These are phyloP conservation scores for Houttuynia cordata DNA, from an alignment of 164 flowering plant species.

Conservation along the genomic window DNA sequence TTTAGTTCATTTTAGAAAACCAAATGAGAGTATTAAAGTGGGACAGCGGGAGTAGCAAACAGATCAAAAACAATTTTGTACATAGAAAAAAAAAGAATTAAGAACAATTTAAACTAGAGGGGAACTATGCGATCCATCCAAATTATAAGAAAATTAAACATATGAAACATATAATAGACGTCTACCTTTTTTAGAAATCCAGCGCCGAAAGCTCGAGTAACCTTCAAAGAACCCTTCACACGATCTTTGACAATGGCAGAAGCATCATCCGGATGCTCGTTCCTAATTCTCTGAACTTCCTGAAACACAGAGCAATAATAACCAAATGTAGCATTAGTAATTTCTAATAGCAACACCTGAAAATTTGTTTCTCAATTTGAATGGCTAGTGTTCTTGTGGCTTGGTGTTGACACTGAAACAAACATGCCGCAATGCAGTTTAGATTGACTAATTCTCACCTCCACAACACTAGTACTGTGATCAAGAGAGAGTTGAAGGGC, in stretches of 20 bases:
- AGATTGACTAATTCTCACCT: constrained; percentile 19
- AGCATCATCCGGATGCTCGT: constrained; percentile 49
- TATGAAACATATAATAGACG: no score
- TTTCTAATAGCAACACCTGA: neutral
- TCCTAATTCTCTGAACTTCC: constrained; percentile 47
- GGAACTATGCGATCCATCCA: no score
- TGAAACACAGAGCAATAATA: constrained; percentile 12
- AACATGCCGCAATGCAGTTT: no score
- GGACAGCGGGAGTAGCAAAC: no score
- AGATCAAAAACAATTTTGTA: no score
- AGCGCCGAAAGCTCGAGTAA: constrained; percentile 68
- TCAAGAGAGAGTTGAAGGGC: constrained; percentile 56
- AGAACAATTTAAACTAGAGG: no score
- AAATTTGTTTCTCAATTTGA: neutral
- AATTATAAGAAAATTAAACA: no score
- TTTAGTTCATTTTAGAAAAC: no score
- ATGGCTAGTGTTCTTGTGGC: no score
- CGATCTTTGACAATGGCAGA: constrained; percentile 47
- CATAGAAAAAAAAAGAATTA: no score
- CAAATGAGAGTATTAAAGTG: no score
- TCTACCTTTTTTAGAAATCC: constrained; percentile 54
- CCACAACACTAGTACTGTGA: constrained; percentile 53
- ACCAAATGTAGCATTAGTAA: neutral
- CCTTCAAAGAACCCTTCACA: constrained; percentile 62
- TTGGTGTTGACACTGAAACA: no score